Evolutionary conservation across 140 eudicot species (phyloP), one percentile per base, ranked within the genome.

Genomic region (Bidens hawaiensis): DNA sequence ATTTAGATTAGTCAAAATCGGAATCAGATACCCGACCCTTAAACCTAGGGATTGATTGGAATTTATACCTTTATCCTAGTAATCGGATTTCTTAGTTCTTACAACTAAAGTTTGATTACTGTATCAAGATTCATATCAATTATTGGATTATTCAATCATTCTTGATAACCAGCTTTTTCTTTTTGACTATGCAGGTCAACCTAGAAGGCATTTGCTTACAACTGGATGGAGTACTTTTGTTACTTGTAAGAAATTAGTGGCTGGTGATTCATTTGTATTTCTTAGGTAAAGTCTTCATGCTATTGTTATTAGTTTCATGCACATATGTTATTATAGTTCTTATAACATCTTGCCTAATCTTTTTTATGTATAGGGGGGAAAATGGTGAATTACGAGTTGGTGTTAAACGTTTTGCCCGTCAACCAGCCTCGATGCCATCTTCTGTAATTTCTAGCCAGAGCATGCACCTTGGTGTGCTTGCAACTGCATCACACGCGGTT

Each of bases 141-240:
- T 10, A 4, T 26, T 50, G 27, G 18, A 51, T 59, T 22, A 15
- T 50, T 41, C 33, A 23, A 8, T 30, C 25, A 19, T 30, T 46
- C 27, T 58, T 55, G 48, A 41, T 7, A 31, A 34, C 17, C 30
- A 59, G 33, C 15, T 24, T 70, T 16, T 14, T 21, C 31, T 14
- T 16, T 68, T 40, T 50, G 30, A 51, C 23, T 3, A 24, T 26
- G 50, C 71, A 91, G 98, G 98, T 58, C 98, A 91, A 75, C 98
- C 98, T 16, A 65, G 96, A 38, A 79, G 98, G 75, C 98, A 91
- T 75, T 74, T 93, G 78, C 95, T 93, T 30, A 85, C 95, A 58
- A 93, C 95, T 0, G 99, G 99, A 14, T 91, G 98, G 98, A 91
- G 98, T 72, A 83, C 89, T 13, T 91, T 91, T 72, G 98, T 91